Percentiles rank a stretch among this genome's conserved stretches.
Conservation (phyloP, 495 filamentous ascomycete genomes). For the Penicillium riverlandense region DNA sequence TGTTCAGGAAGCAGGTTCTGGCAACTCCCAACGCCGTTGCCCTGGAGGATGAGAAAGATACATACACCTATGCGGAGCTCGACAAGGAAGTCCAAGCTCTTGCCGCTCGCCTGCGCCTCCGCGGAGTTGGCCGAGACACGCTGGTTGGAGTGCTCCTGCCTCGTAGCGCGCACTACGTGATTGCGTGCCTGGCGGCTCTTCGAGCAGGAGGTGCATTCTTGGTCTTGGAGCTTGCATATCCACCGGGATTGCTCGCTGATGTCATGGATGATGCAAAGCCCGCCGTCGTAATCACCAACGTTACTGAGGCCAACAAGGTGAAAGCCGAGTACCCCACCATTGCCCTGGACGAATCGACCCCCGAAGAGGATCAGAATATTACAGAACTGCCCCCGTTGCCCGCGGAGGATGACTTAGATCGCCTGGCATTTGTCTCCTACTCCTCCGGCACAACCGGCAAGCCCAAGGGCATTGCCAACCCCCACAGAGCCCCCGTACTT, state of each 20-base stretch:
- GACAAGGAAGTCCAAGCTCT: conserved; percentile 49
- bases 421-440: conserved; percentile 60
- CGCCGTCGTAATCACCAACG: conserved; percentile 52
- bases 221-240: conserved; percentile 63
- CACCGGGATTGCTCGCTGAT: conserved; percentile 54
- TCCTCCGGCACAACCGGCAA: conserved; percentile 61
- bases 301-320: conserved; percentile 48
- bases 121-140: conserved; percentile 54
- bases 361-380: conserved; percentile 27
- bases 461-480: conserved; percentile 64
- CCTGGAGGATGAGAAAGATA: conserved; percentile 49
- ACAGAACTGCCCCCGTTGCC: conserved; percentile 38
- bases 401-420: conserved; percentile 52
- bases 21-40: conserved; percentile 53
- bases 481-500: conserved; percentile 56
- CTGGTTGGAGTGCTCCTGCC: conserved; percentile 60
- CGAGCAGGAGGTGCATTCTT: conserved; percentile 65
- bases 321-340: conserved; percentile 47
- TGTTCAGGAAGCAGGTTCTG: conserved; percentile 50
- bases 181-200: conserved; percentile 59
- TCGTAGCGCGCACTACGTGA: conserved; percentile 61
- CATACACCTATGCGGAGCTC: conserved; percentile 55
- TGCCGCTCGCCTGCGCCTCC: conserved; percentile 44
- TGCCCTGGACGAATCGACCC: conserved; percentile 41
- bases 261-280: conserved; percentile 61